phyloP scores from a whole-genome alignment of 495 filamentous ascomycete species.

The Filosporella fistucella region DNA sequence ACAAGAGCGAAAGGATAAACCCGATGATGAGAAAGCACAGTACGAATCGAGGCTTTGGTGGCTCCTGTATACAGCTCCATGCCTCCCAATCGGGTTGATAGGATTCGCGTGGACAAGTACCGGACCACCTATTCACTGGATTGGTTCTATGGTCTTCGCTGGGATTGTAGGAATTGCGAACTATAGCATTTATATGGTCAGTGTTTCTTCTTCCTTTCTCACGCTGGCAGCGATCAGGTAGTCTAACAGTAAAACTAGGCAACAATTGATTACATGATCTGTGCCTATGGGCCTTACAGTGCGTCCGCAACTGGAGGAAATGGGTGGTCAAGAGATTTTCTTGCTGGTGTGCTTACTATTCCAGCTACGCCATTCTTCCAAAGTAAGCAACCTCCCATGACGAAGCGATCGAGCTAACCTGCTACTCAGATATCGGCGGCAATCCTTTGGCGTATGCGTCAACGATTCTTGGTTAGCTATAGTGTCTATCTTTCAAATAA shows the following conservation, averaged over 20 bases:
- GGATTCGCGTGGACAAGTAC: constrained; percentile 65
- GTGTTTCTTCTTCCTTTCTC: too few relatives aligned
- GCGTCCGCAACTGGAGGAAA: constrained; percentile 76
- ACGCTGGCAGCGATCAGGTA: too few relatives aligned
- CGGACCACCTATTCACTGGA: constrained; percentile 60
- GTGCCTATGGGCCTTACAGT: constrained; percentile 71
- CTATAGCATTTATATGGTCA: constrained; percentile 73
- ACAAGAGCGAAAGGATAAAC: constrained; percentile 42
- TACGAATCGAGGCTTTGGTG: constrained; percentile 52
- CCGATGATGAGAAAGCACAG: constrained; percentile 54
- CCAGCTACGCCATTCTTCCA: constrained; percentile 66
- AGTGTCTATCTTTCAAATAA: neutral
- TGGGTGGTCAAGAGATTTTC: constrained; percentile 68
- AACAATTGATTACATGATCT: constrained; percentile 85
- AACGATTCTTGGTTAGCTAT: constrained; percentile 53
- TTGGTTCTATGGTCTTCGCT: constrained; percentile 52
- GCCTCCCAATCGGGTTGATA: constrained; percentile 62
- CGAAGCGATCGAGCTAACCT: neutral
- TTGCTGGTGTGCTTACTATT: constrained; percentile 74
- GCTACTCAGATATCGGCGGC: constrained; percentile 50
- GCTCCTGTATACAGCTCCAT: constrained; percentile 59
- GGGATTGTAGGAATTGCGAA: constrained; percentile 65
- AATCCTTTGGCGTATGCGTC: constrained; percentile 63
- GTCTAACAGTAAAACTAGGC: too few relatives aligned
- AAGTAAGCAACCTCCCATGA: constrained; percentile 10